Conservation (phyloP, 768 basidiomycete species). For the Leccinum variicolor region DNA sequence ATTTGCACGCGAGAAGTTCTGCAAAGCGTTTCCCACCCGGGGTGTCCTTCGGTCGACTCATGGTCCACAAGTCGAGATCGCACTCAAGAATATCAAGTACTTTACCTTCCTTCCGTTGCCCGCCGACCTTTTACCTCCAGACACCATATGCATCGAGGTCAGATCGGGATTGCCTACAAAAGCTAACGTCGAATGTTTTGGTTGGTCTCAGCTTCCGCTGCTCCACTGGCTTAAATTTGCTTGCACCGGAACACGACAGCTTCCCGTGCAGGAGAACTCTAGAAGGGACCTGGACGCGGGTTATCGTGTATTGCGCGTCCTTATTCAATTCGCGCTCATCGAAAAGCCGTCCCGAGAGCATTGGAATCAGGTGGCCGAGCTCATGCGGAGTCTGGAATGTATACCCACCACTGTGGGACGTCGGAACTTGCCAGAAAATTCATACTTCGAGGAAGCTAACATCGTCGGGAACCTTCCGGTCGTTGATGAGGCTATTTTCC, state of each 20-base stretch:
- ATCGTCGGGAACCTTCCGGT: slow-evolving; percentile 46
- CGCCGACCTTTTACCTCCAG: slow-evolving; percentile 72
- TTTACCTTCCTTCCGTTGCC: slow-evolving; percentile 53
- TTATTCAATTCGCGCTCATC: slow-evolving; percentile 75
- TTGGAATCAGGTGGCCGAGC: slow-evolving; percentile 56
- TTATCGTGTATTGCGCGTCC: slow-evolving; percentile 56
- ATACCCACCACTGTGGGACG: slow-evolving; percentile 72
- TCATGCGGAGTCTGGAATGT: slow-evolving; percentile 52
- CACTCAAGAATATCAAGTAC: slow-evolving; percentile 58
- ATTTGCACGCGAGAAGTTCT: slow-evolving; percentile 2
- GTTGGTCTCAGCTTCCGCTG: slow-evolving; percentile 72
- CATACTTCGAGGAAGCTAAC: slow-evolving; percentile 84
- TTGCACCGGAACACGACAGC: slow-evolving; percentile 33
- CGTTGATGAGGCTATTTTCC: background rate
- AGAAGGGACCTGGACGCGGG: slow-evolving; percentile 36
- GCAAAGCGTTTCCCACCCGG: slow-evolving; percentile 46
- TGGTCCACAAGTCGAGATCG: background rate
- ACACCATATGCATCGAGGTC: slow-evolving; percentile 66
- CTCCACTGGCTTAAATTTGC: slow-evolving; percentile 71
- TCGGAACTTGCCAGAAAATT: slow-evolving; percentile 58
- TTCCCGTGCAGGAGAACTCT: background rate
- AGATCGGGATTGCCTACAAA: slow-evolving; percentile 53
- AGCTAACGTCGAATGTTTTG: slow-evolving; percentile 44
- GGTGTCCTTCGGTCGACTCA: background rate
- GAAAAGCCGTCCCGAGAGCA: slow-evolving; percentile 40